These are phyloP conservation scores for Aureobasidium pullulans DNA, from an alignment of 2,329 filamentous ascomycete species.

Conservation along the genomic window DNA sequence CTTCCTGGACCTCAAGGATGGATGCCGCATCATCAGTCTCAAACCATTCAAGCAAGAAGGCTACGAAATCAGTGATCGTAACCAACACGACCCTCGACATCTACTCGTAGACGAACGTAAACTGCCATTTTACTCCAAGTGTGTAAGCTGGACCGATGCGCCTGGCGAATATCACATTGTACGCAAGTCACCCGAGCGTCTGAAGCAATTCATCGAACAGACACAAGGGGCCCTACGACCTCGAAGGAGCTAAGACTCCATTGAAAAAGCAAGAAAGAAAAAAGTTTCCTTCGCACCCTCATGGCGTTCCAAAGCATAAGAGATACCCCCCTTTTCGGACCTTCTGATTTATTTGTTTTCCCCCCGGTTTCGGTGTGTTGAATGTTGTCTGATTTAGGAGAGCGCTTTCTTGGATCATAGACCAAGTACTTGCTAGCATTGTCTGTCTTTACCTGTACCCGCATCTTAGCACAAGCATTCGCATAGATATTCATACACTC, in stretches of 20 bases:
- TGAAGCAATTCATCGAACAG: neutral
- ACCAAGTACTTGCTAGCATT: neutral
- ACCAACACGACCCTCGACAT: constrained; percentile 73
- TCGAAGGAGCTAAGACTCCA: neutral
- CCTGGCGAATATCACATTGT: constrained; percentile 85
- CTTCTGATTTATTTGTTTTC: neutral
- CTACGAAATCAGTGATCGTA: constrained; percentile 65
- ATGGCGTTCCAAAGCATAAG: neutral
- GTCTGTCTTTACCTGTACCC: neutral
- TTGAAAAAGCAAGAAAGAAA: neutral
- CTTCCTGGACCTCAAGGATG: constrained; percentile 88
- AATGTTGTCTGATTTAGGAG: neutral
- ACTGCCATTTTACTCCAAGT: constrained; percentile 57
- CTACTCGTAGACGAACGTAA: constrained; percentile 70
- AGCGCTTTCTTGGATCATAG: neutral
- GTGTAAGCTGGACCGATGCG: constrained; percentile 85
- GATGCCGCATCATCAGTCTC: constrained; percentile 82
- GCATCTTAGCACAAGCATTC: neutral
- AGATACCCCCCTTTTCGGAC: neutral
- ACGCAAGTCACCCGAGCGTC: constrained; percentile 44
- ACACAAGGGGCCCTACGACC: neutral
- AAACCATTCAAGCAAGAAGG: constrained; percentile 82
- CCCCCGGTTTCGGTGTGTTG: neutral
- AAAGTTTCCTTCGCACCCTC: neutral
- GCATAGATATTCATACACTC: neutral